These are phyloP conservation scores for Metarhizium robertsii DNA, from an alignment of 2,329 filamentous ascomycete genomes.

Conservation along the genomic window DNA sequence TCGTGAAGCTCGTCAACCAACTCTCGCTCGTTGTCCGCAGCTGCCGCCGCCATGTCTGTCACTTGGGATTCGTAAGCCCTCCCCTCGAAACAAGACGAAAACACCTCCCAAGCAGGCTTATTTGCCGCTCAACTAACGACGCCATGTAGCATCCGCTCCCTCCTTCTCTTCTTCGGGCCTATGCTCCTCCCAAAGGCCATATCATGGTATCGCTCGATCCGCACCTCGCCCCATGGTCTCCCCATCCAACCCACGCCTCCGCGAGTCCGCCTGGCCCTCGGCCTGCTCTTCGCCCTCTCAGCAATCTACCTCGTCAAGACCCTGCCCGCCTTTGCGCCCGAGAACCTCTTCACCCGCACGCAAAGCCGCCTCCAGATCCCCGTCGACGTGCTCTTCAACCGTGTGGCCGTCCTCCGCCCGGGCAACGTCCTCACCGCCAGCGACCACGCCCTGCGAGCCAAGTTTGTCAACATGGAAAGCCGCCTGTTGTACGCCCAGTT, in stretches of 20 bases:
- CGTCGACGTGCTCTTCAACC: constrained; percentile 74
- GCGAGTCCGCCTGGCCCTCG: constrained; percentile 46
- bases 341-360: constrained; percentile 74
- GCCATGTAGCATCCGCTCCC: constrained; percentile 38
- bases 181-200: constrained; percentile 60
- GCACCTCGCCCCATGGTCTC: constrained; percentile 35
- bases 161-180: constrained; percentile 58
- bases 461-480: constrained; percentile 62
- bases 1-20: background rate
- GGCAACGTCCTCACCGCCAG: constrained; percentile 34
- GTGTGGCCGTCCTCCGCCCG: constrained; percentile 52
- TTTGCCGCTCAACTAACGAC: constrained; percentile 4
- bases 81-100: no score
- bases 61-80: constrained; percentile 9
- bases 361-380: constrained; percentile 76
- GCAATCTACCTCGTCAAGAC: constrained; percentile 45
- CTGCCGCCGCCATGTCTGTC: constrained; percentile 7
- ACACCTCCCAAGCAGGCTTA: background rate
- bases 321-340: constrained; percentile 57
- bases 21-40: background rate
- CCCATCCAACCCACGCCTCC: constrained; percentile 46
- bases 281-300: constrained; percentile 45
- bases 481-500: constrained; percentile 75
- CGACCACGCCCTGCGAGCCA: constrained; percentile 58
- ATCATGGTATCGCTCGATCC: constrained; percentile 50